Evolutionary conservation across 2,329 filamentous ascomycete species (phyloP), one percentile per base, ranked within the genome.

Genomic region (Alternaria dauci): DNA sequence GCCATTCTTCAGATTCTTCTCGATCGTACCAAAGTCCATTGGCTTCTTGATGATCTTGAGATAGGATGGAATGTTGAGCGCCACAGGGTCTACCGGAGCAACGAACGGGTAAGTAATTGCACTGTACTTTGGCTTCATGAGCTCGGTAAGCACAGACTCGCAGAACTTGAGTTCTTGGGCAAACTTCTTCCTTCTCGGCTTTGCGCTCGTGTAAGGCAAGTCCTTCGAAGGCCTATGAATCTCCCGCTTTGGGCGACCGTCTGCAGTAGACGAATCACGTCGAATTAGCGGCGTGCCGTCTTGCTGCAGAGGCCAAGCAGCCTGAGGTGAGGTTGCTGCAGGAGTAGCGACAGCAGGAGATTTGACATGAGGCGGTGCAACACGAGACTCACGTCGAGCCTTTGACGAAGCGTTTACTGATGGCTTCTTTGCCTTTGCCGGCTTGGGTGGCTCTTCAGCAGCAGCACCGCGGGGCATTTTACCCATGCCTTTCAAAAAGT

Each of bases 41-140:
- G 95, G 95, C 76, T 94, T 93, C 83, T 97, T 98, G 81, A 99
- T 93, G 63, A 98, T 84, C 72, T 91, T 93, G 77, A 95, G 92
- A 76, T 99, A 99, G 25, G 91, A 90, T 0, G 95, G 95, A 61
- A 98, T 97, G 76, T 94, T 93, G 55, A 98, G 83, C 0, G 94
- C 94, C 36, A 98, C 94, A 0, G 95, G 93, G 75, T 99, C 95
- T 20, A 99, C 95, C 0, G 95, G 91, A 8, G 86, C 81, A 71
- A 92, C 82, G 81, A 99, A 99, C 60, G 91, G 89, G 56, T 85
- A 85, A 43, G 92, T 92, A 67, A 89, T 81, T 2, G 80, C 74
- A 57, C 83, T 84, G 74, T 97, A 86, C 76, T 92, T 94, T 1
- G 85, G 80, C 75, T 93, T 91, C 78, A 89, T 87, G 32, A 98